Conservation (phyloP, 768 basidiomycete species). For the Suillus occidentalis region DNA sequence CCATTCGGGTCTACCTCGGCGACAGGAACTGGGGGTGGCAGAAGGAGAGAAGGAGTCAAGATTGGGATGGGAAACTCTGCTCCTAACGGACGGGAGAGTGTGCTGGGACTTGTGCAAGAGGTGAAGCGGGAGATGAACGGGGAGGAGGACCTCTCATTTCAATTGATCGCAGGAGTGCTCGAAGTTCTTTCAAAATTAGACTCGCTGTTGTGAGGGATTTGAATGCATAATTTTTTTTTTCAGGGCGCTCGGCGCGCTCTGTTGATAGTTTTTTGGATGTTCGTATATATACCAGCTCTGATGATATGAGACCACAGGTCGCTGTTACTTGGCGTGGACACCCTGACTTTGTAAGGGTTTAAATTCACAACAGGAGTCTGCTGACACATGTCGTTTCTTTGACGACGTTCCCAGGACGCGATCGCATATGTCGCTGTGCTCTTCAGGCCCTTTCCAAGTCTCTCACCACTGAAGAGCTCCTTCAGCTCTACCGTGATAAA, state of each 20-base stretch:
- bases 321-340: not conserved
- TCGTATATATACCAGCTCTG: not conserved
- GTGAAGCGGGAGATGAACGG: conserved; percentile 69
- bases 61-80: conserved; percentile 58
- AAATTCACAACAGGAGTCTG: not conserved
- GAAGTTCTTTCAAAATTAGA: conserved; percentile 94
- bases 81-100: conserved; percentile 59
- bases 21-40: conserved; percentile 34
- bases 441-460: not conserved
- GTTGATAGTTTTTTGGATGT: not conserved
- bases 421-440: not conserved
- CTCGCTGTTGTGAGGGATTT: conserved; percentile 43
- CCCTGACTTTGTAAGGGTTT: not conserved
- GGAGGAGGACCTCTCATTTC: conserved; percentile 84
- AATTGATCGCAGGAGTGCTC: conserved; percentile 88
- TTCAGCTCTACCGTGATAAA: not conserved
- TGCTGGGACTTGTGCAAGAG: conserved; percentile 73
- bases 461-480: not conserved
- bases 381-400: conserved; percentile 4
- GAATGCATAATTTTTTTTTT: not conserved
- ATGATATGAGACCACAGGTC: no score
- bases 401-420: conserved; percentile 7
- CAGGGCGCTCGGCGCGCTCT: not conserved
- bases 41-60: conserved; percentile 43
- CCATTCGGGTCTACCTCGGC: conserved; percentile 63